These are phyloP conservation scores for Delitschia confertaspora DNA, from an alignment of 495 filamentous ascomycete species.

Conservation along the genomic window DNA sequence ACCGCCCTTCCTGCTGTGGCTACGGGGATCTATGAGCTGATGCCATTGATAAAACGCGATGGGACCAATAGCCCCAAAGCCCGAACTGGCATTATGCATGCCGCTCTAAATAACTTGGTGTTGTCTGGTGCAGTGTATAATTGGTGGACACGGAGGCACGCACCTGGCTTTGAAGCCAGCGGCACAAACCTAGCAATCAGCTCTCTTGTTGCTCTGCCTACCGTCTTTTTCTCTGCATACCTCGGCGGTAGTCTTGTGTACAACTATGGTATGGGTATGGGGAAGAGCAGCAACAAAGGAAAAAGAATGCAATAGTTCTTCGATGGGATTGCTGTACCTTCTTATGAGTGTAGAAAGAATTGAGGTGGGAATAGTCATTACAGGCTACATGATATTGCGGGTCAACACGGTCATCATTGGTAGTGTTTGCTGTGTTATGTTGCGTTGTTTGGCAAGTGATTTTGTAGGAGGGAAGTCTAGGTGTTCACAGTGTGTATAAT, in stretches of 20 bases:
- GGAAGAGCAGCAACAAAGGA: conserved; percentile 11
- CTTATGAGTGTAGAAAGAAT: too few species aligned
- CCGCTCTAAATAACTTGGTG: conserved; percentile 14
- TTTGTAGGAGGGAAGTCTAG: too few species aligned
- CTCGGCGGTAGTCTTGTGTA: conserved; percentile 25
- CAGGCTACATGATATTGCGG: too few species aligned
- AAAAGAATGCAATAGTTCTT: conserved; percentile 22
- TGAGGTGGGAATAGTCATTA: too few species aligned
- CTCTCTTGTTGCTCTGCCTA: conserved; percentile 13
- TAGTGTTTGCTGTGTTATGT: too few species aligned
- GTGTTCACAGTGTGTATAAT: too few species aligned
- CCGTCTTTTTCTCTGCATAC: conserved; percentile 16
- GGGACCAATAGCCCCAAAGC: conserved; percentile 14
- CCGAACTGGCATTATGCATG: conserved; percentile 13
- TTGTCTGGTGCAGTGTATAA: conserved; percentile 16
- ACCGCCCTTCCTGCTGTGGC: conserved; percentile 13
- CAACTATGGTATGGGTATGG: conserved; percentile 26
- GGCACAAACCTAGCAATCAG: conserved; percentile 16
- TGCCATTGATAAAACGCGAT: conserved; percentile 20
- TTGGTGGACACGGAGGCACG: conserved; percentile 16
- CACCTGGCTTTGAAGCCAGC: conserved; percentile 7
- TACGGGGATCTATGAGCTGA: conserved; percentile 11
- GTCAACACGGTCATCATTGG: too few species aligned
- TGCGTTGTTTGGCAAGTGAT: too few species aligned
- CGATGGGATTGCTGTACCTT: too few species aligned